phyloP scores from a whole-genome alignment of 331 rosid genomes.

The Rhamnella rubrinervis region DNA sequence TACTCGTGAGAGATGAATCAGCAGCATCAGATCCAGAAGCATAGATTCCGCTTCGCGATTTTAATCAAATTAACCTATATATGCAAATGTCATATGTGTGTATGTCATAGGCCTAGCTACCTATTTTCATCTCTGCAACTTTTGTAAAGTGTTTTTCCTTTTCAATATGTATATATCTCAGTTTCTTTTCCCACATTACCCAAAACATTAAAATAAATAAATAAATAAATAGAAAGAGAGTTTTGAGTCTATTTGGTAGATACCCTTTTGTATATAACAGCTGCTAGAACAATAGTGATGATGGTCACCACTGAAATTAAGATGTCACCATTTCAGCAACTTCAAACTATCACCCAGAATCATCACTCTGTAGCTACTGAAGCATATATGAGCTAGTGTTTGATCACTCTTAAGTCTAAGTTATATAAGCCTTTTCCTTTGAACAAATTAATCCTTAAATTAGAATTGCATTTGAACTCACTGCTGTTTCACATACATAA shows the following conservation, averaged over 20 bases:
- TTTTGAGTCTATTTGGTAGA: too few relatives aligned
- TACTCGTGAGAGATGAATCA: constrained; percentile 13
- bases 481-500: constrained; percentile 14
- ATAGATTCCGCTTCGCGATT: constrained; percentile 24
- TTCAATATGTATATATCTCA: neutral
- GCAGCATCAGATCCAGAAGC: constrained; percentile 8
- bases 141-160: constrained; percentile 28
- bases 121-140: constrained; percentile 23
- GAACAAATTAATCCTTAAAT: constrained; percentile 19
- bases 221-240: neutral
- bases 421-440: neutral
- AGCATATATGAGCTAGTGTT: too few relatives aligned
- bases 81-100: too few relatives aligned
- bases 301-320: too few relatives aligned
- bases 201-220: neutral
- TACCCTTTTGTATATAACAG: too few relatives aligned
- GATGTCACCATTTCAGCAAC: too few relatives aligned
- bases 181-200: neutral
- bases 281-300: too few relatives aligned
- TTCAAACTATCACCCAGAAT: too few relatives aligned
- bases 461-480: neutral
- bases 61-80: neutral
- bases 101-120: neutral
- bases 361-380: too few relatives aligned
- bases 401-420: too few relatives aligned